phyloP scores from a whole-genome alignment of 768 basidiomycete species.

The Lactarius indigo region DNA sequence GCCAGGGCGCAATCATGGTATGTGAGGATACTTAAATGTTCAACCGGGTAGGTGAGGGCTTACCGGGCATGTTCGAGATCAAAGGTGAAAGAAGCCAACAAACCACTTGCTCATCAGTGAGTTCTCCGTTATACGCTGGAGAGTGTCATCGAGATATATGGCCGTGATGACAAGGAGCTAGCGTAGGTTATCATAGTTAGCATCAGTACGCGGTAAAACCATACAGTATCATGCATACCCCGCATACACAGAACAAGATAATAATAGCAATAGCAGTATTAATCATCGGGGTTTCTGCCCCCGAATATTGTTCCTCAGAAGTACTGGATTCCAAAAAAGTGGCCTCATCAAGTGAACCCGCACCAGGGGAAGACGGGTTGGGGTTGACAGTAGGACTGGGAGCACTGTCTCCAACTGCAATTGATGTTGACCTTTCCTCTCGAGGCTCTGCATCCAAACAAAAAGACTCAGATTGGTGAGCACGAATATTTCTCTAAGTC shows the following conservation, averaged over 20 bases:
- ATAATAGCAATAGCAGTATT: background rate
- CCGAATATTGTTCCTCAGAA: background rate
- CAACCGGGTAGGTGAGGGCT: background rate
- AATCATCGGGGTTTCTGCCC: background rate
- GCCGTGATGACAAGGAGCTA: background rate
- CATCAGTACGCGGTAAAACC: too few relatives aligned
- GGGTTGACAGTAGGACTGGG: background rate
- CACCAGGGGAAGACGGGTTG: background rate
- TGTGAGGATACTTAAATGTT: too few relatives aligned
- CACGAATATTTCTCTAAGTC: background rate
- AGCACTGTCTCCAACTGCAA: background rate
- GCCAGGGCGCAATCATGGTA: background rate
- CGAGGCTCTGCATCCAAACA: background rate
- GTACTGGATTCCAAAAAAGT: background rate
- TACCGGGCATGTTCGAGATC: background rate
- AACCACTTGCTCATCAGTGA: background rate
- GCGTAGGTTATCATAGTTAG: background rate
- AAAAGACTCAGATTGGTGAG: background rate
- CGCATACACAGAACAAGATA: background rate
- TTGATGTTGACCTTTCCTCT: background rate
- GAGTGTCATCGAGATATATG: background rate
- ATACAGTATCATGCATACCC: background rate
- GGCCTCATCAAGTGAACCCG: background rate
- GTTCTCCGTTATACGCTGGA: background rate
- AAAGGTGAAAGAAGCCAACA: background rate